These are phyloP conservation scores for Phytophthora hibernalis DNA, from an alignment of 352 stramenopile species.

Conservation along the genomic window DNA sequence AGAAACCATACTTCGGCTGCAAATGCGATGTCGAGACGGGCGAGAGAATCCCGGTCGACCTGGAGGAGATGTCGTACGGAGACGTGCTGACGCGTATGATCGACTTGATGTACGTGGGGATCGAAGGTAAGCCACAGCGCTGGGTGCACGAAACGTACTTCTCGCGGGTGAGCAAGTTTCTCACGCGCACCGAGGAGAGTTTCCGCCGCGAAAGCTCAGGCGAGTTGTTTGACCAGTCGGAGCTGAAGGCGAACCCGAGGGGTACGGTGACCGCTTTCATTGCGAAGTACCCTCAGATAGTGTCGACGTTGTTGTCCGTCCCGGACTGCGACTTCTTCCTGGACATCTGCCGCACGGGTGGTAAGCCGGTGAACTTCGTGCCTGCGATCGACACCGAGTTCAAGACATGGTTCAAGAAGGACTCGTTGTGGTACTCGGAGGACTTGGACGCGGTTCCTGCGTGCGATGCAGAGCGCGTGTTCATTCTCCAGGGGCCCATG, in stretches of 20 bases:
- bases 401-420: conserved; percentile 91
- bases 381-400: conserved; percentile 85
- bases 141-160: conserved; percentile 82
- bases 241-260: conserved; percentile 53
- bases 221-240: conserved; percentile 50
- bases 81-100: conserved; percentile 83
- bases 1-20: conserved; percentile 91
- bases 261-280: conserved; percentile 56
- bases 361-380: conserved; percentile 91
- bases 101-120: conserved; percentile 78
- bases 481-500: conserved; percentile 85
- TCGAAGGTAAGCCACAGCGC: conserved; percentile 54
- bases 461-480: conserved; percentile 81
- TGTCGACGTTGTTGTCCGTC: conserved; percentile 70
- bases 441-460: conserved; percentile 84
- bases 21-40: conserved; percentile 52
- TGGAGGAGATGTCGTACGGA: conserved; percentile 90
- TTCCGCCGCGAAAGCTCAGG: conserved; percentile 53
- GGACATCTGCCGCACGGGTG: conserved; percentile 77
- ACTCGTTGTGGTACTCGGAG: conserved; percentile 92
- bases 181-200: conserved; percentile 71
- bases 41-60: conserved; percentile 50
- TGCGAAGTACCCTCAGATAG: conserved; percentile 55
- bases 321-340: conserved; percentile 87
- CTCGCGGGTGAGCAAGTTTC: conserved; percentile 74